Base-by-base conservation (phyloP, 2,329 filamentous ascomycete genomes). In the Xylariaceae sp. region DNA sequence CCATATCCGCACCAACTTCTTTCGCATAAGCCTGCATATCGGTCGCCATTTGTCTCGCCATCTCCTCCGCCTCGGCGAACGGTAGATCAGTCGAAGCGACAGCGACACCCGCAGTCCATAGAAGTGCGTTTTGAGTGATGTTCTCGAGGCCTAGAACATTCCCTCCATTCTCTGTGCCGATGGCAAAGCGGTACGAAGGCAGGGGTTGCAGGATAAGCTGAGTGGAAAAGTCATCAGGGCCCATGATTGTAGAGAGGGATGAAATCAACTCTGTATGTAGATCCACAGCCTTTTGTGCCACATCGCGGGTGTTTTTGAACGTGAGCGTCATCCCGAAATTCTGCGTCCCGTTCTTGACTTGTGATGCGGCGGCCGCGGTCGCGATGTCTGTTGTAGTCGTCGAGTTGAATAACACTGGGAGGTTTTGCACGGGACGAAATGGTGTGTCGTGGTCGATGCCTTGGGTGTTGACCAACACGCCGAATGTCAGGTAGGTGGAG, bases 131-230 rank as follows among this genome's bases (percentile, higher is more conserved):
- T 16, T 57, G 44, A 22, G 40, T 18, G 17, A 62, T 43, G 12
- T 55, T 41, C 28, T 65, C 63, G 2, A 66, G 49, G 4, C 64
- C 64, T 14, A 67, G 62, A 45, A 66, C 60, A 45, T 66, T 64
- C 1, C 63, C 63, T 1, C 64, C 63, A 6, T 46, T 45, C 19
- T 58, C 19, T 10, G 48, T 36, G n/a, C 58, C 55, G 19, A 60
- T 48, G 6, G 55, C 28, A 28, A 43, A 59, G 14, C 62, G 55
- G 18, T 63, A 61, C 2, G 56, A 50, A 3, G 62, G 62, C 2
- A 64, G 48, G 2, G 62, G 58, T 39, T 66, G 63, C 11, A 64
- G 56, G 38, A 63, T 52, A 47, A 58, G 38, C 31, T 52, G 45
- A 2, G 59, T 52, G 16, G 40, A 47, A 31, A 64, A 58, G 14